Evolutionary conservation across 1,284 basidiomycete genomes (phyloP), one percentile per base, ranked within the genome.

Genomic region (Exobasidium rhododendri): DNA sequence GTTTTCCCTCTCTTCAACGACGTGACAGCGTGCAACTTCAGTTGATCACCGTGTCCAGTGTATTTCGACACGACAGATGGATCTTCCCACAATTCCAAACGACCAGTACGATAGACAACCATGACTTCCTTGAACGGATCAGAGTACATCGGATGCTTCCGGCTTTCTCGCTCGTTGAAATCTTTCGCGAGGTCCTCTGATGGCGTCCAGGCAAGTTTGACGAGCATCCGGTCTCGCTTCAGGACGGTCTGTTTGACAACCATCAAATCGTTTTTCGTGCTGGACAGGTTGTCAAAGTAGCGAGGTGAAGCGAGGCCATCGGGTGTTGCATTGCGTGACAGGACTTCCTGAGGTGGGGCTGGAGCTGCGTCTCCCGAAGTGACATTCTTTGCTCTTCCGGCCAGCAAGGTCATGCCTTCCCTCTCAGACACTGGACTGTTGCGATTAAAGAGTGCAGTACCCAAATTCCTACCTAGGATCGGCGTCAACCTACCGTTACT

Each of bases 191-290:
- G 69, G 26, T 81, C 80, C 61, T 86, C 85, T 2, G 81, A 81
- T 58, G 84, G 84, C 3, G 86, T 85, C 71, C 87, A 86, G 51
- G 84, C 85, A 7, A 88, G 83, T 64, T 89, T 85, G 49, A 93
- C 86, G 13, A 92, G 84, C 89, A 93, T 92, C 67, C 91, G 84
- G 78, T 92, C 91, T 89, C 79, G 66, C 86, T 79, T 78, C 24
- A 75, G 60, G 14, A 70, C 65, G 14, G 64, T 65, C 26, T 57
- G 63, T 40, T 63, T 63, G 4, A 68, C 69, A 54, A 73, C 62
- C 49, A 70, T 28, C 32, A 58, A 50, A 31, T 61, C 63, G 13
- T 29, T 14, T 32, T 22, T 55, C 22, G 32, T 31, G 7, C 10
- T 10, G 7, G 35, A 7, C 7, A 10, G 7, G 7, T 7, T 20